Conservation (phyloP, 352 stramenopile species). For the Phytophthora syringae region DNA sequence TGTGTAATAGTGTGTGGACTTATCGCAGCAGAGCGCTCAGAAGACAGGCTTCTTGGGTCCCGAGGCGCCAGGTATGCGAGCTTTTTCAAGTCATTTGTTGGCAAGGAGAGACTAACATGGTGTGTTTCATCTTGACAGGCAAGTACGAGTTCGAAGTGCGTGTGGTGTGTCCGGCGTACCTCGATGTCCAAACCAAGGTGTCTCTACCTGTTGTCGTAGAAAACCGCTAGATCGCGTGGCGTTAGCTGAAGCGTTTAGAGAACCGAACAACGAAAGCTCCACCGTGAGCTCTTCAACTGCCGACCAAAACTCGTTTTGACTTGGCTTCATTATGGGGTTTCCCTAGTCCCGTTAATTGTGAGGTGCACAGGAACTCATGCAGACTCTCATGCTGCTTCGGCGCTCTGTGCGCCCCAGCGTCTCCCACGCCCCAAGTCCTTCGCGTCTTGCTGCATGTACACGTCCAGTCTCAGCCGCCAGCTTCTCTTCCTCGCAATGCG, state of each 20-base stretch:
- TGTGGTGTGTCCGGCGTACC: constrained; percentile 67
- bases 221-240: constrained; percentile 27
- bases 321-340: constrained; percentile 18
- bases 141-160: constrained; percentile 83
- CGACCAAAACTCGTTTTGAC: background rate
- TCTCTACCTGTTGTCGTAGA: constrained; percentile 51
- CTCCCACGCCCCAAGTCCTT: background rate
- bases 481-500: constrained; percentile 18
- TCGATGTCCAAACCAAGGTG: constrained; percentile 58
- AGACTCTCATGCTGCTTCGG: constrained; percentile 4
- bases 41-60: constrained; percentile 74
- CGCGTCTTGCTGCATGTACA: background rate
- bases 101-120: background rate
- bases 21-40: constrained; percentile 54
- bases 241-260: constrained; percentile 10
- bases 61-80: constrained; percentile 48
- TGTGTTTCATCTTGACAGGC: constrained; percentile 32
- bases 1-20: constrained; percentile 50
- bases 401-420: constrained; percentile 13
- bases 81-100: background rate
- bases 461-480: background rate
- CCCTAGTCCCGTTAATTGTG: constrained; percentile 19
- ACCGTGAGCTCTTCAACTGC: constrained; percentile 7
- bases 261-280: background rate
- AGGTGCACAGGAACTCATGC: constrained; percentile 24